Evolutionary conservation across 2,329 filamentous ascomycete species (phyloP), one percentile per base, ranked within the genome.

Genomic region (Talaromyces islandicus): DNA sequence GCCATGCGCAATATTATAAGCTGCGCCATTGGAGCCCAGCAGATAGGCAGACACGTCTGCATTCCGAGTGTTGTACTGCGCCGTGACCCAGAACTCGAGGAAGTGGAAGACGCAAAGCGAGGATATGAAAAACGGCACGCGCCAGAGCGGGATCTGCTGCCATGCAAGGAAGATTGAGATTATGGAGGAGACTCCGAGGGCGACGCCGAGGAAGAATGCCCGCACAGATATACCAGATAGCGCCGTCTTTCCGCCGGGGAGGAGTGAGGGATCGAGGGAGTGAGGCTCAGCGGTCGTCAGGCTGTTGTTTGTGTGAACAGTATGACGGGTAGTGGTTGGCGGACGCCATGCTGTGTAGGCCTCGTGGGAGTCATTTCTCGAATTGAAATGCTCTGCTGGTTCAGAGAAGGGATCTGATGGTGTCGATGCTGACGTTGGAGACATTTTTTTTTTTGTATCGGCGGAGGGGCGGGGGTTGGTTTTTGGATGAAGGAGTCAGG

Each of bases 81-180:
- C 92, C 0, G 93, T 97, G 32, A 88, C 91, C 82, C 87, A 96
- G 80, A 92, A 99, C 77, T 99, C 94, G 74, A 97, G 87, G 77
- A 96, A 97, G 80, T 99, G 94, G 78, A 97, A 97, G 30, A 88
- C 68, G 27, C 88, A 83, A 54, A 97, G 86, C 14, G 86, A 79
- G 41, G 73, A 64, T 61, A 81, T 65, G 70, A 81, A 80, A 67
- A 83, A 80, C 9, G 81, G 80, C 0, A 84, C 72, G 24, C 85
- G 79, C 85, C 85, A 89, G 58, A 84, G 70, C 4, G 64, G 62
- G 38, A 52, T 30, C n/a, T 17, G 21, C 60, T 64, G 51, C 57
- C 69, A 61, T 53, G 69, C 64, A 10, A 73, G 60, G 58, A 70
- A 61, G 11, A 74, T 19, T 4, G 73, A 68, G 12, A 73, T 57